Evolutionary conservation across 2,329 filamentous ascomycete species (phyloP), one percentile per base, ranked within the genome.

Genomic region (Neofusicoccum parvum): DNA sequence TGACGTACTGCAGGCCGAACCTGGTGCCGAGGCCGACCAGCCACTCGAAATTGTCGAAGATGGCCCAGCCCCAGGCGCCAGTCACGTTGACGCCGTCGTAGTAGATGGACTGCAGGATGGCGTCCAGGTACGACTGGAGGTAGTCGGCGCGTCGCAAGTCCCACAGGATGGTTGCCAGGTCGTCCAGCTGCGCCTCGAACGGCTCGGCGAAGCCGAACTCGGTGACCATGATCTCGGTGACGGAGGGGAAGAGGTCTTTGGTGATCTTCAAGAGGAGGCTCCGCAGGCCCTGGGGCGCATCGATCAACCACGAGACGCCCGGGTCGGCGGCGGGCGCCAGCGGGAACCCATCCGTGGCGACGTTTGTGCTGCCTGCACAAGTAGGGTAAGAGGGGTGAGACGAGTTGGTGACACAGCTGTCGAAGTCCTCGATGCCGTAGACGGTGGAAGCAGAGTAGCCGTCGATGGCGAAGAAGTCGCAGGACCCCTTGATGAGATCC

Each of bases 41-140:
- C 79, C 79, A 81, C 68, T 80, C 79, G 46, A 79, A 80, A 59
- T 80, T 81, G 60, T 80, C 79, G 58, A 75, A 74, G 56, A 80
- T 75, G 3, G 76, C 73, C 79, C 79, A 81, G 0, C 74, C 76
- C 70, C 76, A 80, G 1, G 79, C 79, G 2, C 79, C 79, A 15
- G 77, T 79, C 39, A 80, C 78, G 65, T 80, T 80, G 0, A 80
- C 76, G 7, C 73, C 72, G 43, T 80, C 78, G 12, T 75, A 72
- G 37, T 74, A 72, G 17, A 77, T 78, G 2, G 73, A 68, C 10
- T 77, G 67, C 50, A 81, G 64, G 17, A 80, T 80, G 54, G 78
- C 79, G 64, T 81, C 79, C 4, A 81, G 69, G 58, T 78, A 80
- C 39, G 75, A 70, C 69, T 81, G 78, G 64, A 78, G 73, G 68